Conservation (phyloP, 768 basidiomycete species). For the Heimioporus sp. region DNA sequence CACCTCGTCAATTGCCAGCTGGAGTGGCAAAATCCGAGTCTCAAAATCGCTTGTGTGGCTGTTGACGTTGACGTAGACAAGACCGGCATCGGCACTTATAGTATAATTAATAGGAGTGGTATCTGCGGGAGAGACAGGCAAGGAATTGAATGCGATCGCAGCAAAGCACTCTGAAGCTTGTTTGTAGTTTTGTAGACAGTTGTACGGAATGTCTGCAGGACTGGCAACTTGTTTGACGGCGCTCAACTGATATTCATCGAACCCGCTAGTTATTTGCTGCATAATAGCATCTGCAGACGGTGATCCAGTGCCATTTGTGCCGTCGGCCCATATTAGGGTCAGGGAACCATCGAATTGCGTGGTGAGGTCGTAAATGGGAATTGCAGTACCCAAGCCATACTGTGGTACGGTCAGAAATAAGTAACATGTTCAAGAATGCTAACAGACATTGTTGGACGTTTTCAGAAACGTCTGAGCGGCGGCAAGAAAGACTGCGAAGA, state of each 20-base stretch:
- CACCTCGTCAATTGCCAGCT: constrained; percentile 75
- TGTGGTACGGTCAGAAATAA: constrained; percentile 21
- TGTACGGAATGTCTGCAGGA: constrained; percentile 46
- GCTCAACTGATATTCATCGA: constrained; percentile 44
- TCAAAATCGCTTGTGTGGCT: constrained; percentile 70
- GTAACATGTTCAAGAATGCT: neutral
- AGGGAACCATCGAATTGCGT: constrained; percentile 52
- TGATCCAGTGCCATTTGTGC: constrained; percentile 51
- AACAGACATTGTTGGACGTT: constrained; percentile 57
- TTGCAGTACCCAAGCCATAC: constrained; percentile 63
- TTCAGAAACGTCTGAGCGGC: constrained; percentile 59
- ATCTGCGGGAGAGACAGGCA: constrained; percentile 41
- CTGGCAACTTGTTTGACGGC: constrained; percentile 49
- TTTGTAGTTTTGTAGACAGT: constrained; percentile 76
- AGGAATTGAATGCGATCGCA: constrained; percentile 57
- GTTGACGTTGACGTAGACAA: constrained; percentile 62
- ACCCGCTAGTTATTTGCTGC: constrained; percentile 51
- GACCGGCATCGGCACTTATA: constrained; percentile 63
- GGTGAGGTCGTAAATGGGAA: constrained; percentile 46
- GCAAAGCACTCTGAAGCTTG: constrained; percentile 68
- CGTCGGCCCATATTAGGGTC: constrained; percentile 66
- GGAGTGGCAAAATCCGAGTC: constrained; percentile 63
- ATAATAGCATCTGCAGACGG: constrained; percentile 64
- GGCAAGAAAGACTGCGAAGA: constrained; percentile 49
- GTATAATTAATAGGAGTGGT: constrained; percentile 59